Conservation (phyloP, 2,329 filamentous ascomycete genomes). For the Ceratocystis papillata region DNA sequence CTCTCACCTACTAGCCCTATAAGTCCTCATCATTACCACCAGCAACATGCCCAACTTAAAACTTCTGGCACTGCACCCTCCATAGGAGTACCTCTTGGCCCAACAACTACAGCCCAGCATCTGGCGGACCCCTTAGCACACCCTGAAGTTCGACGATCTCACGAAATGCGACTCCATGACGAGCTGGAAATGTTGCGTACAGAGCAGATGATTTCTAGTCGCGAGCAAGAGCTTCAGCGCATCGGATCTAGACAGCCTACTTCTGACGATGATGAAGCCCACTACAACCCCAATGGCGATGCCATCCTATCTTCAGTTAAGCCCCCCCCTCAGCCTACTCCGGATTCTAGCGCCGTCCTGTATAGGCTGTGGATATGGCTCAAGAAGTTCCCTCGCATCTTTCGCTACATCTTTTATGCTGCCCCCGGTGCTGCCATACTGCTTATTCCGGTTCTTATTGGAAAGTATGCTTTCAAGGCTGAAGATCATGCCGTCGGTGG, state of each 20-base stretch:
- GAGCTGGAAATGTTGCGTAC: conserved; percentile 41
- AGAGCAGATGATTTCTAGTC: conserved; percentile 38
- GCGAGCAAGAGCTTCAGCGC: conserved; percentile 26
- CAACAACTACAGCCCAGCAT: conserved; percentile 16
- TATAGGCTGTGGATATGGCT: conserved; percentile 38
- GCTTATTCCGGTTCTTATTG: conserved; percentile 39
- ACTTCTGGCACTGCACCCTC: not conserved
- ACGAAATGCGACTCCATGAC: conserved; percentile 35
- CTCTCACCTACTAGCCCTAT: conserved; percentile 22
- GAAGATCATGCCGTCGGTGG: conserved; percentile 43
- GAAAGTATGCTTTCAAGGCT: conserved; percentile 33
- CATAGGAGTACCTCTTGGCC: conserved; percentile 17
- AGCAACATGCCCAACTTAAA: conserved; percentile 10
- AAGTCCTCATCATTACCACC: conserved; percentile 15
- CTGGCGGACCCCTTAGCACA: conserved; percentile 8
- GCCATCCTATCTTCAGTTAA: conserved; percentile 18
- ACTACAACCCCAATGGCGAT: conserved; percentile 21
- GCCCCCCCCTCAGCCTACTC: conserved; percentile 22
- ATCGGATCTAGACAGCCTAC: conserved; percentile 20
- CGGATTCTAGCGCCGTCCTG: conserved; percentile 29
- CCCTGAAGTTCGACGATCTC: conserved; percentile 17
- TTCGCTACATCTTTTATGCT: conserved; percentile 42
- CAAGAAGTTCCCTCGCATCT: conserved; percentile 40
- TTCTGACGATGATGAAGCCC: conserved; percentile 28
- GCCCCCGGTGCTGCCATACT: conserved; percentile 38